phyloP scores from a whole-genome alignment of 202 grass and related monocot genomes.

The Carex arenaria region DNA sequence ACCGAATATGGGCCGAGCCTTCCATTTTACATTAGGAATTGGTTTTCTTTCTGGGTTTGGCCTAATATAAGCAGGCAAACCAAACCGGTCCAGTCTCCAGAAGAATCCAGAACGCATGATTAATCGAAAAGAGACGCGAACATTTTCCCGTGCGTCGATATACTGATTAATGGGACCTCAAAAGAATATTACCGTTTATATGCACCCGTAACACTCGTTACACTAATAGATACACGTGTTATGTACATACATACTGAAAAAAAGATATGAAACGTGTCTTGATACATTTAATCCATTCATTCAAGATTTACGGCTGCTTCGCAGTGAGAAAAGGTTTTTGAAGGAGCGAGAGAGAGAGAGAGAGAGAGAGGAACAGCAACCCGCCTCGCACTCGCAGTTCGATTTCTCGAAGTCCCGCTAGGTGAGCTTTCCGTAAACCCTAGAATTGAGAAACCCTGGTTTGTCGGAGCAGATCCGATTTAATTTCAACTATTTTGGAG shows the following conservation, averaged over 20 bases:
- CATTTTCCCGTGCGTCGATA: background rate
- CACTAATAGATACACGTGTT: background rate
- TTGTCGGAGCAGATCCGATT: background rate
- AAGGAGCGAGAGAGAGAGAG: background rate
- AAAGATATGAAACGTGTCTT: background rate
- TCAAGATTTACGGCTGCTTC: background rate
- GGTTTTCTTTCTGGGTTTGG: no score
- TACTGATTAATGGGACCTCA: no score
- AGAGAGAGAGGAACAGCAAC: background rate
- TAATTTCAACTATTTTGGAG: background rate
- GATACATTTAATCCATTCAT: background rate
- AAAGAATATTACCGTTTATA: no score
- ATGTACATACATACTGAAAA: no score
- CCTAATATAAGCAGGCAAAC: background rate
- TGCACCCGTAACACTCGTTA: background rate
- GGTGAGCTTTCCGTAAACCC: background rate
- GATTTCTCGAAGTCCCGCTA: background rate
- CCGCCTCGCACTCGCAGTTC: background rate
- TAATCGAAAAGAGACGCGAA: background rate
- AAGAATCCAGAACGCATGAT: background rate
- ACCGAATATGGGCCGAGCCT: no score
- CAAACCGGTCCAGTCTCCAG: background rate
- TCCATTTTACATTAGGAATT: no score
- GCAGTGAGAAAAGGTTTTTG: no score
- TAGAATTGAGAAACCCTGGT: background rate